Evolutionary conservation across 169 alveolate species (phyloP).

Genomic region (Eimeria maxima): DNA sequence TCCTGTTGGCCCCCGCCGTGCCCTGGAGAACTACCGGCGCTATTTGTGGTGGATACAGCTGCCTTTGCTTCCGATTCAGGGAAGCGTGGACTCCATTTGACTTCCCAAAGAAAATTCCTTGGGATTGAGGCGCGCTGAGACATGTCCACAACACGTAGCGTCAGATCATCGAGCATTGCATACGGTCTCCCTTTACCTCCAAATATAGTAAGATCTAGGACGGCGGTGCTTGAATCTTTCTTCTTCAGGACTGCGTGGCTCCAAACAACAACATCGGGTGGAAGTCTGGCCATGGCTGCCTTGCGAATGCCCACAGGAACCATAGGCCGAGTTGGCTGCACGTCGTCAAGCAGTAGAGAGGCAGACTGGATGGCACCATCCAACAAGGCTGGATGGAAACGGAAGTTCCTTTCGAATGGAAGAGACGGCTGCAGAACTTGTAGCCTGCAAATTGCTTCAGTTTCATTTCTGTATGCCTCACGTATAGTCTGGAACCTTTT

Average conservation of each 20-base stretch:
- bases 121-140: slow-evolving; percentile 83
- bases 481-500: slow-evolving; percentile 82
- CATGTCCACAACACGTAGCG: slow-evolving; percentile 78
- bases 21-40: slow-evolving; percentile 22
- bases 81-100: slow-evolving; percentile 74
- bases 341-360: slow-evolving; percentile 45
- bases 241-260: slow-evolving; percentile 74
- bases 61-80: background rate
- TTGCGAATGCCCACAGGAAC: slow-evolving; percentile 87
- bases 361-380: slow-evolving; percentile 89
- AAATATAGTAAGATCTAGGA: slow-evolving; percentile 51
- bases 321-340: slow-evolving; percentile 78
- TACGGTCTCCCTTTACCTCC: slow-evolving; percentile 59
- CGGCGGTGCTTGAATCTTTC: slow-evolving; percentile 61
- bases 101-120: slow-evolving; percentile 84
- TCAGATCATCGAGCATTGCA: slow-evolving; percentile 69
- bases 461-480: slow-evolving; percentile 82
- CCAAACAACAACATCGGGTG: slow-evolving; percentile 63
- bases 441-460: slow-evolving; percentile 68
- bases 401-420: slow-evolving; percentile 87
- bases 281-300: slow-evolving; percentile 68
- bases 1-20: slow-evolving; percentile 17
- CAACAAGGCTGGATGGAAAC: slow-evolving; percentile 88
- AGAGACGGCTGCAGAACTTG: slow-evolving; percentile 75
- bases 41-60: background rate